Conservation (phyloP, 2,329 filamentous ascomycete species). For the Dothistroma septosporum region DNA sequence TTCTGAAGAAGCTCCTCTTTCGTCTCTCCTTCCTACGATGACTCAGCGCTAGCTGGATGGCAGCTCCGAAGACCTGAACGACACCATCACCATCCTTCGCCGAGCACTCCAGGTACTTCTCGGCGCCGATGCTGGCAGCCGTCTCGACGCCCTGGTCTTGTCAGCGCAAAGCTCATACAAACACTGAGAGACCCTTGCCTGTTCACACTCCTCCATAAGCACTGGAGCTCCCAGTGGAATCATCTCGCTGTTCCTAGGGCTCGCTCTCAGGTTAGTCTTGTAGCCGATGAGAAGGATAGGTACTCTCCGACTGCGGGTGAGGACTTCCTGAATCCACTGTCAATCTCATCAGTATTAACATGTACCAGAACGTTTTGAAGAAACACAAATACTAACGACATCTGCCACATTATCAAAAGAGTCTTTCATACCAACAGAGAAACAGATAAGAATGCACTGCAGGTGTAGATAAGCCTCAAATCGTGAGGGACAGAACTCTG, state of each 20-base stretch:
- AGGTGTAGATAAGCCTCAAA: not conserved
- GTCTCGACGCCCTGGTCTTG: not conserved
- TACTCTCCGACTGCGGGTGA: not conserved
- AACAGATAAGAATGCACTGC: not conserved
- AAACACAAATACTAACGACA: not conserved
- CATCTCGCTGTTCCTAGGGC: no score
- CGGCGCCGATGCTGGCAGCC: not conserved
- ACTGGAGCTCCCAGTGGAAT: not conserved
- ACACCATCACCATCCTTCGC: not conserved
- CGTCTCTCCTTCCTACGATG: not conserved
- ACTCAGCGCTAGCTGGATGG: not conserved
- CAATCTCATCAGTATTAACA: not conserved
- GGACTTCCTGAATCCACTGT: not conserved
- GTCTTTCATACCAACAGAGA: not conserved
- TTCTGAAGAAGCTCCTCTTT: not conserved
- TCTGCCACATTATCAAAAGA: not conserved
- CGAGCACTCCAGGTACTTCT: conserved; percentile 6
- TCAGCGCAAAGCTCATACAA: not conserved
- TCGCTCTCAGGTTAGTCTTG: not conserved
- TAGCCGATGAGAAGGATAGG: not conserved
- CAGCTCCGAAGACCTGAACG: conserved; percentile 1
- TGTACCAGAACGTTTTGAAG: not conserved
- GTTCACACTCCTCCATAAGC: not conserved
- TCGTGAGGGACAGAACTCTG: not conserved
- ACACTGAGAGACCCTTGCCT: not conserved